A percentile compares a stretch with the other conserved stretches of the same genome.
Evolutionary conservation across 495 filamentous ascomycete genomes (phyloP).

Genomic region (Talaromyces wortmannii): DNA sequence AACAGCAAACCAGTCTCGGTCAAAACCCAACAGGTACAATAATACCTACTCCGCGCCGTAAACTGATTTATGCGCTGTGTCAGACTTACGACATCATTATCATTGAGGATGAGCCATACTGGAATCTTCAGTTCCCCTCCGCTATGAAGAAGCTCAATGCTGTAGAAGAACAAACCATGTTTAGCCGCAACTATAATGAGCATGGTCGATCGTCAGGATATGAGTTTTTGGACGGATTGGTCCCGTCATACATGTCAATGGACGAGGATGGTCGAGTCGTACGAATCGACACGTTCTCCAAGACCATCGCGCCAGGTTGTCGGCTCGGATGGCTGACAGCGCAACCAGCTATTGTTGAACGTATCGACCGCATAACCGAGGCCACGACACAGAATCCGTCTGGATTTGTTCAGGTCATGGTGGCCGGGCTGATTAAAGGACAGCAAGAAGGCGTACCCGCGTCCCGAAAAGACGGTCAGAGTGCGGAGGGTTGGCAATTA

Average conservation of each 20-base stretch:
- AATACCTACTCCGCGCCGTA: conserved; percentile 61
- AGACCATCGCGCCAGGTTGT: conserved; percentile 72
- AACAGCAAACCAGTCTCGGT: conserved; percentile 52
- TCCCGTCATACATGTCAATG: conserved; percentile 66
- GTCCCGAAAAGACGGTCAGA: conserved; percentile 14
- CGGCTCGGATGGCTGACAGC: conserved; percentile 76
- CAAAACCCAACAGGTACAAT: conserved; percentile 85
- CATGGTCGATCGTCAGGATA: conserved; percentile 58
- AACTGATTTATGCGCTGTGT: conserved; percentile 74
- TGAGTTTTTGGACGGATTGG: conserved; percentile 75
- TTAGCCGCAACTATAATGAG: conserved; percentile 36
- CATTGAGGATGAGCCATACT: conserved; percentile 93
- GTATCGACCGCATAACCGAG: conserved; percentile 65
- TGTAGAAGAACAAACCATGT: conserved; percentile 2
- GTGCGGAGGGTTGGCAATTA: conserved; percentile 62
- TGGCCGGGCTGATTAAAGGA: conserved; percentile 72
- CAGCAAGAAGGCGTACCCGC: conserved; percentile 37
- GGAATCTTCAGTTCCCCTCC: conserved; percentile 85
- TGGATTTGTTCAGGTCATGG: conserved; percentile 79
- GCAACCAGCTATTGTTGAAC: conserved; percentile 69
- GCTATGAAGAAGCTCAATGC: conserved; percentile 35
- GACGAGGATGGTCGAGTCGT: conserved; percentile 86
- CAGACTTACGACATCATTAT: conserved; percentile 85
- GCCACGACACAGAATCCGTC: conserved; percentile 73
- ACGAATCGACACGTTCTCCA: conserved; percentile 77